Conservation (phyloP, 2,329 filamentous ascomycete genomes). For the Pezizomycotina sp. region DNA sequence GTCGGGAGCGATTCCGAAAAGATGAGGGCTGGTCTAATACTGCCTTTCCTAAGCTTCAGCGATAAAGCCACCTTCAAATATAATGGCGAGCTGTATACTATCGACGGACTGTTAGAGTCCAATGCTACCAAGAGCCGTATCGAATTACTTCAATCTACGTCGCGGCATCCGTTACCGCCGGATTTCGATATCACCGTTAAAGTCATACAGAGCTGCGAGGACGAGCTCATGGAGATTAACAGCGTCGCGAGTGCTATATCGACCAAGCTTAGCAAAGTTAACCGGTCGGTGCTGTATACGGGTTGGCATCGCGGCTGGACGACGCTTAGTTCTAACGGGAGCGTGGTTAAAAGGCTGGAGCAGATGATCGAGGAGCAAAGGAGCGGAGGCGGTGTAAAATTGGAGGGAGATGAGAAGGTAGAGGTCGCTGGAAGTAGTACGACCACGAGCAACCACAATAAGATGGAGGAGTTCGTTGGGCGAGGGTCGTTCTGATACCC, state of each 20-base stretch:
- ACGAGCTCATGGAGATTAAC: constrained; percentile 33
- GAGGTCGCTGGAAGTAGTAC: too few species aligned
- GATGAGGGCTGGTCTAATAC: constrained; percentile 41
- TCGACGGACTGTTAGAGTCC: constrained; percentile 15
- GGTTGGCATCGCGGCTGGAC: constrained; percentile 49
- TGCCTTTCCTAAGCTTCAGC: constrained; percentile 33
- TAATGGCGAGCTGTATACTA: constrained; percentile 19
- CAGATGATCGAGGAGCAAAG: constrained; percentile 38
- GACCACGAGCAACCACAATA: too few species aligned
- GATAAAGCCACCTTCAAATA: constrained; percentile 19
- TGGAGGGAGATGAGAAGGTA: too few species aligned
- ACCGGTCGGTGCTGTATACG: constrained; percentile 52
- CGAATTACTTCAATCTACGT: constrained; percentile 31
- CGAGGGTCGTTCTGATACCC: too few species aligned
- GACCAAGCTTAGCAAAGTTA: constrained; percentile 41
- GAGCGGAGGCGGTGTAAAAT: constrained; percentile 32
- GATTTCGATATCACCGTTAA: constrained; percentile 40
- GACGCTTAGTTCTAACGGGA: constrained; percentile 55
- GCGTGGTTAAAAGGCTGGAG: constrained; percentile 50
- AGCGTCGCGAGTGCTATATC: constrained; percentile 31
- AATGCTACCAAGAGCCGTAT: constrained; percentile 23
- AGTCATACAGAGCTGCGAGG: constrained; percentile 36
- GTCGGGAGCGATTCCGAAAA: constrained; percentile 48
- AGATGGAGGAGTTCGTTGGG: too few species aligned
- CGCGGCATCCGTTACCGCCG: constrained; percentile 29